Conservation (phyloP, 495 filamentous ascomycete species). For the Penicillium malachiteum region DNA sequence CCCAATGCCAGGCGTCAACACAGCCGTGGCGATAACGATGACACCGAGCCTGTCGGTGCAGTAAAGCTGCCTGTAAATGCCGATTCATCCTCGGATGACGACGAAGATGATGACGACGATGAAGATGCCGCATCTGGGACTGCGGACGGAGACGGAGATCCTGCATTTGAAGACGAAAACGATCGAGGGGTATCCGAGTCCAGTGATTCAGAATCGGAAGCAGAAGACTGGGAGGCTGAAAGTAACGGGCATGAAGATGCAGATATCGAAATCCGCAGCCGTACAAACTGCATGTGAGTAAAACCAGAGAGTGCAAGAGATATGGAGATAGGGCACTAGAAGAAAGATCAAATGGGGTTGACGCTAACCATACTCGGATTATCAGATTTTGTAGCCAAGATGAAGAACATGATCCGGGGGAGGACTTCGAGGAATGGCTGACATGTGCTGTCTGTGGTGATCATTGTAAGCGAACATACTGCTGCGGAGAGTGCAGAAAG, state of each 20-base stretch:
- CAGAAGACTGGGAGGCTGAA: conserved; percentile 64
- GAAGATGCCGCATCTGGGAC: conserved; percentile 21
- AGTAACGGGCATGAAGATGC: conserved; percentile 63
- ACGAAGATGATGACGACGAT: conserved; percentile 19
- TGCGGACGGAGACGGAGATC: conserved; percentile 45
- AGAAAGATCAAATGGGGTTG: not conserved
- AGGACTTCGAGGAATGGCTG: conserved; percentile 85
- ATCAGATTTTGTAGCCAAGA: conserved; percentile 73
- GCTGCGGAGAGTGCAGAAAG: conserved; percentile 10
- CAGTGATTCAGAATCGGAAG: conserved; percentile 65
- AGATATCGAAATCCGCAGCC: conserved; percentile 62
- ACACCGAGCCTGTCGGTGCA: conserved; percentile 67
- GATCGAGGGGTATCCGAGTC: conserved; percentile 51
- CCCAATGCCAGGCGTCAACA: conserved; percentile 27
- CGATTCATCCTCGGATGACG: conserved; percentile 45
- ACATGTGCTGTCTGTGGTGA: conserved; percentile 79
- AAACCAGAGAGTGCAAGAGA: conserved; percentile 1
- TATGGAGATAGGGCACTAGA: not conserved
- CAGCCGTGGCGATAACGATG: conserved; percentile 46
- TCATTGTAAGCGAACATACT: conserved; percentile 68
- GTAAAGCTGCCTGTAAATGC: conserved; percentile 64
- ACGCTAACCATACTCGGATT: not conserved
- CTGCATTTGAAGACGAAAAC: conserved; percentile 39
- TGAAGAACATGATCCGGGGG: conserved; percentile 81
- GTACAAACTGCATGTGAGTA: conserved; percentile 67